These are phyloP conservation scores for Venturia effusa DNA, from an alignment of 2,329 filamentous ascomycete genomes.

Conservation along the genomic window DNA sequence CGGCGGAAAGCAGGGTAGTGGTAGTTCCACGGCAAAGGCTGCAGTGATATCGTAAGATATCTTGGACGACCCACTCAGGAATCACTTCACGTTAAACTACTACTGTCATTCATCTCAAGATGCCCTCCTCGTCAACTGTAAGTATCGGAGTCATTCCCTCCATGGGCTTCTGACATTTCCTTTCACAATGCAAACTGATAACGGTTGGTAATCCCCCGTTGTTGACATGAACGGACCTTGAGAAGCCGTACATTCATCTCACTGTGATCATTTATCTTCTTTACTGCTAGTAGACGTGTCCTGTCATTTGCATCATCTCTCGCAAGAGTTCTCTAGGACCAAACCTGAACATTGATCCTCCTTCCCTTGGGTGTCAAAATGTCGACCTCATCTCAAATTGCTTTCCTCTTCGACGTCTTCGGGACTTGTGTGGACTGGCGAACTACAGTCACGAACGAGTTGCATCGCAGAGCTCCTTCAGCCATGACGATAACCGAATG, in stretches of 20 bases:
- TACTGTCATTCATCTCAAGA: neutral
- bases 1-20: no score
- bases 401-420: slow-evolving; percentile 65
- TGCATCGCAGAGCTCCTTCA: slow-evolving; percentile 37
- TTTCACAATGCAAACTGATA: neutral
- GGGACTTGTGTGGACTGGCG: slow-evolving; percentile 77
- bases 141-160: neutral
- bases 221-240: neutral
- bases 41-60: no score
- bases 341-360: neutral
- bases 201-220: neutral
- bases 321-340: neutral
- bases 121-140: neutral
- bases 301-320: neutral
- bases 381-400: slow-evolving; percentile 24
- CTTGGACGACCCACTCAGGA: neutral
- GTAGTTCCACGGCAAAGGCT: neutral
- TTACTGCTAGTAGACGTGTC: neutral
- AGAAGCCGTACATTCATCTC: neutral
- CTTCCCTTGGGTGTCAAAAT: neutral
- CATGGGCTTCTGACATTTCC: neutral
- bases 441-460: slow-evolving; percentile 48
- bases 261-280: neutral
- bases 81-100: neutral
- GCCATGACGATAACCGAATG: slow-evolving; percentile 48